Conservation (phyloP, 169 alveolate genomes). For the Plasmodium falciparum region DNA sequence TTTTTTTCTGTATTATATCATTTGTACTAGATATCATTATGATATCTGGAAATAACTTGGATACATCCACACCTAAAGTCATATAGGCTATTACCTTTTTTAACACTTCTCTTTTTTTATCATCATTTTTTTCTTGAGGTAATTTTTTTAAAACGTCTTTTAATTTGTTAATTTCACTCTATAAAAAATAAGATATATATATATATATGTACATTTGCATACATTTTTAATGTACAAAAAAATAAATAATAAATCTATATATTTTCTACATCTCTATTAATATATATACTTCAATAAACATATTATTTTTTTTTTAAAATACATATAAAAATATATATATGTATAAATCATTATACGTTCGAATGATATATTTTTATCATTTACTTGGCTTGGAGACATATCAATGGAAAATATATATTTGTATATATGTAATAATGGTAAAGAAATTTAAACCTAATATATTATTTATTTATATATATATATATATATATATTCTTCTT, state of each 20-base stretch:
- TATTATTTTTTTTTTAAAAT: neutral
- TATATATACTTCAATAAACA: slow-evolving; percentile 1
- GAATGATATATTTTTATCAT: slow-evolving; percentile 53
- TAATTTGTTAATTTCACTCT: slow-evolving; percentile 76
- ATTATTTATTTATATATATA: too few relatives aligned
- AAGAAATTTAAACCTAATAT: neutral
- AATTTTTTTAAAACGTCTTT: slow-evolving; percentile 70
- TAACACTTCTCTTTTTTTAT: slow-evolving; percentile 81
- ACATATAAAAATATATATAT: slow-evolving; percentile 4
- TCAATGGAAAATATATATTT: slow-evolving; percentile 33
- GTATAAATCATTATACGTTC: slow-evolving; percentile 10
- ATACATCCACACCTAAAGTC: slow-evolving; percentile 97
- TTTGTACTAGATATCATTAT: slow-evolving; percentile 96
- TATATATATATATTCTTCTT: too few relatives aligned
- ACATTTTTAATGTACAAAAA: too few relatives aligned
- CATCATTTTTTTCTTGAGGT: slow-evolving; percentile 78
- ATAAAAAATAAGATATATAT: neutral
- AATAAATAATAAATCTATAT: neutral
- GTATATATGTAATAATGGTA: slow-evolving; percentile 15
- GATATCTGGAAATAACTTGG: slow-evolving; percentile 97
- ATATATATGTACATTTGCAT: neutral
- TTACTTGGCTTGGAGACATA: slow-evolving; percentile 78
- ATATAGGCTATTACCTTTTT: slow-evolving; percentile 92
- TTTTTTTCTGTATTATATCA: slow-evolving; percentile 98
- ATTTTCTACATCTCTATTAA: neutral